phyloP scores from a whole-genome alignment of 805 yeast species.

The Yarrowia deformans region DNA sequence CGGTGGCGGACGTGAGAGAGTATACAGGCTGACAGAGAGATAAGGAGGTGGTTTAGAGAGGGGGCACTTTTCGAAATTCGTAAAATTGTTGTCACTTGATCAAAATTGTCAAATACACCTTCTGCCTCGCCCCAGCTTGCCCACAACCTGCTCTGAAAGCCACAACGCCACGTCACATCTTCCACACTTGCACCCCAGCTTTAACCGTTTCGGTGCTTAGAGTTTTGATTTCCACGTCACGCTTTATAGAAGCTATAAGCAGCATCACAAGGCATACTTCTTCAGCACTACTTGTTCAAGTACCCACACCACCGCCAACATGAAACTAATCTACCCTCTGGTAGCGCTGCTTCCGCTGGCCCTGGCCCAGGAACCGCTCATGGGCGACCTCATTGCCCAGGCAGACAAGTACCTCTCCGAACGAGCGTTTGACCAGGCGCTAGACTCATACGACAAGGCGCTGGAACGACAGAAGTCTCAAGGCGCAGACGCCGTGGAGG shows the following conservation, averaged over 20 bases:
- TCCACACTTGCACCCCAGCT: constrained; percentile 1
- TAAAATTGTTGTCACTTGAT: not conserved
- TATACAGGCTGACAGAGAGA: no score
- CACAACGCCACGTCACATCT: not conserved
- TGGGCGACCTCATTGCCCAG: constrained; percentile 44
- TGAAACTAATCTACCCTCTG: constrained; percentile 27
- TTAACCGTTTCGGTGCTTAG: constrained; percentile 7
- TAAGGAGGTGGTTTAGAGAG: no score
- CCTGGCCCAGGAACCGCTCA: constrained; percentile 28
- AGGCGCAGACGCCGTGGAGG: constrained; percentile 23
- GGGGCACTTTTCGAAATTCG: no score
- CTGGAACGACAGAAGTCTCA: constrained; percentile 46
- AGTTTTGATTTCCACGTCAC: constrained; percentile 31
- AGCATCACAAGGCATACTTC: not conserved
- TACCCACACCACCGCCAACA: constrained; percentile 6
- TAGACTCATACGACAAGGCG: constrained; percentile 50
- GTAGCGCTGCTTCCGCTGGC: constrained; percentile 34
- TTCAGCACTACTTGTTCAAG: not conserved
- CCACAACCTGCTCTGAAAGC: not conserved
- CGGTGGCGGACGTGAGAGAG: constrained; percentile 1
- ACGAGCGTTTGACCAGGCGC: constrained; percentile 50
- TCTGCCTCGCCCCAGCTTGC: not conserved
- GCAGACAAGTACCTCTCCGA: constrained; percentile 50
- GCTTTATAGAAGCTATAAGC: constrained; percentile 14
- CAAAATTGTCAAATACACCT: not conserved